These are phyloP conservation scores for Candida cerambycidarum DNA, from an alignment of 805 yeast species.

Conservation along the genomic window DNA sequence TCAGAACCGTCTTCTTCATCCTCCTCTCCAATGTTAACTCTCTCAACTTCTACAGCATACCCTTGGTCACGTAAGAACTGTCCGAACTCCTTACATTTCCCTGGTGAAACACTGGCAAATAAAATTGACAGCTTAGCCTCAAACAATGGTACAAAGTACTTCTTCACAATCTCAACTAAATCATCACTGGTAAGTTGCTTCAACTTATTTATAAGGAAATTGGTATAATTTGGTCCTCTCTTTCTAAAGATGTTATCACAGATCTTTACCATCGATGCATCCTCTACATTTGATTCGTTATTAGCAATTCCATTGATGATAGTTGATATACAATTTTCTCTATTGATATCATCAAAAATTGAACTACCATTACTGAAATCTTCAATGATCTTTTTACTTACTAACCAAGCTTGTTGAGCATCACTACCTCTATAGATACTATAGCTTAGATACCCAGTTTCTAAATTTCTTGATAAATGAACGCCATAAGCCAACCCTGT, in stretches of 20 bases:
- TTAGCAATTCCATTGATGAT: constrained; percentile 73
- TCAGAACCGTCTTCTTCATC: constrained; percentile 15
- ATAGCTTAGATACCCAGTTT: constrained; percentile 65
- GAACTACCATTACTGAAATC: constrained; percentile 56
- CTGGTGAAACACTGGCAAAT: constrained; percentile 74
- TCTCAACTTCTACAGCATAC: constrained; percentile 60
- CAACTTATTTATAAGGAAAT: constrained; percentile 51
- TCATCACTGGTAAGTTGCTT: constrained; percentile 55
- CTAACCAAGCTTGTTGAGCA: constrained; percentile 60
- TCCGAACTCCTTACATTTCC: constrained; percentile 49
- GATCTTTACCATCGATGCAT: constrained; percentile 67
- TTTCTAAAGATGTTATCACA: constrained; percentile 63
- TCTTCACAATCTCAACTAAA: constrained; percentile 47
- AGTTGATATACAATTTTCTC: constrained; percentile 75
- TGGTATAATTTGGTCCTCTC: constrained; percentile 68
- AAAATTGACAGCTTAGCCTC: constrained; percentile 53
- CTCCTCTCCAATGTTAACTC: constrained; percentile 31
- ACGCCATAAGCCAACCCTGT: constrained; percentile 94
- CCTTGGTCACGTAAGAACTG: constrained; percentile 53
- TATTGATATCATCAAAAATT: constrained; percentile 54
- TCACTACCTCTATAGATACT: constrained; percentile 83
- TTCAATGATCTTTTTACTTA: constrained; percentile 63
- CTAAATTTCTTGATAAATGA: constrained; percentile 54
- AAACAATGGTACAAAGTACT: constrained; percentile 68
- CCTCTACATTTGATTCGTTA: constrained; percentile 59